Evolutionary conservation across 2,329 filamentous ascomycete species (phyloP).

Genomic region (Seiridium unicorne): DNA sequence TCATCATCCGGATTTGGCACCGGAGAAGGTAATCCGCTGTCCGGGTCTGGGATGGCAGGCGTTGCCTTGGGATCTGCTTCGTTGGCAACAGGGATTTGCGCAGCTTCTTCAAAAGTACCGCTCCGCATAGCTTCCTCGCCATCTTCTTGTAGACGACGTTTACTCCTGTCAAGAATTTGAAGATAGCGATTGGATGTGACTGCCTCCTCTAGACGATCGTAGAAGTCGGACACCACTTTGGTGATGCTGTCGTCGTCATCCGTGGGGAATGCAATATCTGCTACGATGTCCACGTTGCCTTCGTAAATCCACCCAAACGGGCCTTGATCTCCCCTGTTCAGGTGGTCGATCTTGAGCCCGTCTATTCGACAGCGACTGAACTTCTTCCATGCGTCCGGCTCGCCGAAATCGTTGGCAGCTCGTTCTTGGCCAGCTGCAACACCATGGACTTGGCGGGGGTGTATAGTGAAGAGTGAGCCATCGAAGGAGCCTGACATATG

Average conservation of each 20-base stretch:
- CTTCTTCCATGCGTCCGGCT: slow-evolving; percentile 85
- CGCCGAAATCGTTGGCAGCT: slow-evolving; percentile 57
- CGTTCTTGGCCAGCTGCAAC: slow-evolving; percentile 63
- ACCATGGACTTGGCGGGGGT: slow-evolving; percentile 86
- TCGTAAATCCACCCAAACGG: slow-evolving; percentile 98
- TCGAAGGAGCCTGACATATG: slow-evolving; percentile 96
- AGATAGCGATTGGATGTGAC: slow-evolving; percentile 75
- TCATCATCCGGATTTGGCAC: slow-evolving; percentile 37
- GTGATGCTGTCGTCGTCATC: slow-evolving; percentile 86
- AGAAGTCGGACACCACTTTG: slow-evolving; percentile 96
- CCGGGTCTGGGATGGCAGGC: slow-evolving; percentile 2
- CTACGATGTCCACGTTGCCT: slow-evolving; percentile 93
- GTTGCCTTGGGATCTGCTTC: slow-evolving; percentile 11
- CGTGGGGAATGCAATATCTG: slow-evolving; percentile 90
- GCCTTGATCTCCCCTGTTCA: slow-evolving; percentile 89
- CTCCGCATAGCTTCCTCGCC: slow-evolving; percentile 14
- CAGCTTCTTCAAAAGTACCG: slow-evolving; percentile 5
- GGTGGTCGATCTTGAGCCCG: slow-evolving; percentile 88
- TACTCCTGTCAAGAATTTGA: slow-evolving; percentile 52
- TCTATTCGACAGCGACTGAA: slow-evolving; percentile 91
- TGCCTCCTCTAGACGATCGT: slow-evolving; percentile 91
- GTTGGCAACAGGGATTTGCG: slow-evolving; percentile 9
- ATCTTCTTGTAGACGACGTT: slow-evolving; percentile 22
- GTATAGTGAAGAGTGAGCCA: slow-evolving; percentile 94
- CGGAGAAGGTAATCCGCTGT: neutral